Conservation (phyloP, 2,329 filamentous ascomycete genomes). For the Emergomyces pasteurianus region DNA sequence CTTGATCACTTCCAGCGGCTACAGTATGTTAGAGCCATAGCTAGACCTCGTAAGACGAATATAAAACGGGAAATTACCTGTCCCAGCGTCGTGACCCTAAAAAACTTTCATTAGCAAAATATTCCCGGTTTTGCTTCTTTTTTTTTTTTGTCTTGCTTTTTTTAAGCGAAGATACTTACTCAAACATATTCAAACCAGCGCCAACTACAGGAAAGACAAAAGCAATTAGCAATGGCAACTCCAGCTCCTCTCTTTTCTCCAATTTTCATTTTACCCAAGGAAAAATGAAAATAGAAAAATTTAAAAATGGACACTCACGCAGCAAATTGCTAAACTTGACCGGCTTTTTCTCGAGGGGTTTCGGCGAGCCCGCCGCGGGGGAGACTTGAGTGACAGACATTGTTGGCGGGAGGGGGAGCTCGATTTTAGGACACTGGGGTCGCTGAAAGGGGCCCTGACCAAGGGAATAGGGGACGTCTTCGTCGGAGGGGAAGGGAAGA, state of each 20-base stretch:
- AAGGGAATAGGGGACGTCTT: constrained; percentile 51
- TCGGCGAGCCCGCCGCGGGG: constrained; percentile 23
- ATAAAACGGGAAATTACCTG: constrained; percentile 36
- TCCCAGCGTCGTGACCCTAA: constrained; percentile 54
- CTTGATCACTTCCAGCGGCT: constrained; percentile 97
- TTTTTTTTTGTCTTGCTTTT: no score
- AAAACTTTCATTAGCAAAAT: constrained; percentile 1
- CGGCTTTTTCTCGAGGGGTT: constrained; percentile 89
- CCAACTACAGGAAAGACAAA: constrained; percentile 44
- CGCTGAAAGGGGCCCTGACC: constrained; percentile 78
- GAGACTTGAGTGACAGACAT: constrained; percentile 20
- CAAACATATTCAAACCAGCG: constrained; percentile 90
- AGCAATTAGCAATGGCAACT: constrained; percentile 13
- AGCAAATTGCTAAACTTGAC: constrained; percentile 99
- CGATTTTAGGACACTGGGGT: constrained; percentile 44
- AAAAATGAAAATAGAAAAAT: no score
- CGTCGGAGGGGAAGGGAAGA: not conserved
- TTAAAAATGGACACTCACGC: constrained; percentile 43
- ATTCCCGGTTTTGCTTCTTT: no score
- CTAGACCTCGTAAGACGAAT: not conserved
- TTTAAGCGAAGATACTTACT: constrained; percentile 53
- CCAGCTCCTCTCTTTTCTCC: no score
- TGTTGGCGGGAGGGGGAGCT: not conserved
- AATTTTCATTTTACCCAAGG: not conserved
- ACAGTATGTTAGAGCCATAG: constrained; percentile 4